Percentiles rank a stretch among this genome's conserved stretches.
phyloP scores from a whole-genome alignment of 1,284 basidiomycete species.

The Hemileia vastatrix region DNA sequence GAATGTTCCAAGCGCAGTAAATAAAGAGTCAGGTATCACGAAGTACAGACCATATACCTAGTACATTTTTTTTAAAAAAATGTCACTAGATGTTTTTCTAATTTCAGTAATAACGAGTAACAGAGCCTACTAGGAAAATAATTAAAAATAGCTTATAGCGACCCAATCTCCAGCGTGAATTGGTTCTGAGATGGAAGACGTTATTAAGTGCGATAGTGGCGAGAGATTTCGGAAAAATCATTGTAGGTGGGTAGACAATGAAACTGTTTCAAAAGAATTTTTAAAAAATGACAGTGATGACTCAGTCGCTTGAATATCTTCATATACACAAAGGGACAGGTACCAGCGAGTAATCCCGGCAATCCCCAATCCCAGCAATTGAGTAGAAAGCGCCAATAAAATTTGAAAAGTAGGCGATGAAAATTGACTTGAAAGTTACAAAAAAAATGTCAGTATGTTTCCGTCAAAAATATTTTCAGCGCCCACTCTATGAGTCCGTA shows the following conservation, averaged over 20 bases:
- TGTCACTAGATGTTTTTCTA: background rate
- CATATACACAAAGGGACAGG: background rate
- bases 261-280: constrained; percentile 36
- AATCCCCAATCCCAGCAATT: constrained; percentile 50
- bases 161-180: constrained; percentile 18
- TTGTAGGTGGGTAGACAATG: constrained; percentile 47
- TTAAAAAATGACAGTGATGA: background rate
- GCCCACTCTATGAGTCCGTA: constrained; percentile 12
- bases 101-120: background rate
- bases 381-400: constrained; percentile 47
- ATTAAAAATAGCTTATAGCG: constrained; percentile 17
- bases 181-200: constrained; percentile 10
- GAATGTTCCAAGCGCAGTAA: constrained; percentile 50
- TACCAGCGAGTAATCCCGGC: constrained; percentile 48
- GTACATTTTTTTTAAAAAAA: background rate
- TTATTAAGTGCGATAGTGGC: constrained; percentile 44
- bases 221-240: constrained; percentile 48
- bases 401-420: constrained; percentile 25
- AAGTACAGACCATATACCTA: constrained; percentile 26
- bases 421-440: background rate
- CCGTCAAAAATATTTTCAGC: background rate
- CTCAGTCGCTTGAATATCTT: too few relatives aligned
- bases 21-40: constrained; percentile 27
- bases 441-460: too few relatives aligned
- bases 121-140: constrained; percentile 8